Evolutionary conservation across 768 basidiomycete genomes (phyloP), one percentile per base, ranked within the genome.

Genomic region (Strobilomyces echinocephalus): DNA sequence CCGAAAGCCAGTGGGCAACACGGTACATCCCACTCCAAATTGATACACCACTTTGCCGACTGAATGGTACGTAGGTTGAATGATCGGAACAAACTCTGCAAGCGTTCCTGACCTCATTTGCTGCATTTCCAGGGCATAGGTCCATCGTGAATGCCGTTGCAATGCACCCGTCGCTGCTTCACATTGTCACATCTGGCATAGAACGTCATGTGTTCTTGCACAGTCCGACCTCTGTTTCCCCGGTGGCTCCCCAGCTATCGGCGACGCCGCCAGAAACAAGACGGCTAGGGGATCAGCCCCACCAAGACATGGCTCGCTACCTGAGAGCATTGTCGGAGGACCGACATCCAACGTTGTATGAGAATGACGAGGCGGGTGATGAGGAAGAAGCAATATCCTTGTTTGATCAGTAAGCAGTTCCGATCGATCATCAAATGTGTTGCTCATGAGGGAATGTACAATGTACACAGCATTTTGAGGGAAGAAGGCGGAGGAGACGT

Each of bases 91-190:
- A 43, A 39, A 10, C 21, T 38, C 45, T 8, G 35, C 38, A 36
- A 12, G 39, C 38, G 34, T 28, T 21, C 20, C 34, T 46, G 39
- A 11, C 51, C 50, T 41, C 52, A 50, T 50, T 54, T 50, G 28
- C 34, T 50, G 53, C 43, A 26, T 41, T 46, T 10, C 45, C 50
- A 83, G 87, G 88, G 5, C 88, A 91, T 64, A 72, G 78, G 38
- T 89, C 88, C 2, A 88, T 93, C 49, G 82, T 91, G 42, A 93
- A 92, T 63, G 79, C 82, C 0, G 74, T 80, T 3, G 68, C 87
- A 24, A 81, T 90, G 53, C 91, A 92, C 63, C 90, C 91, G 2
- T 73, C 79, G 20, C 73, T 85, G 39, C 78, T 86, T 4, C 77
- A 84, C 50, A 72, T 89, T 30, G 76, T 80, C 34, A 88, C 88